Evolutionary conservation across 352 stramenopile genomes (phyloP).

Genomic region (Saprolegnia parasitica): DNA sequence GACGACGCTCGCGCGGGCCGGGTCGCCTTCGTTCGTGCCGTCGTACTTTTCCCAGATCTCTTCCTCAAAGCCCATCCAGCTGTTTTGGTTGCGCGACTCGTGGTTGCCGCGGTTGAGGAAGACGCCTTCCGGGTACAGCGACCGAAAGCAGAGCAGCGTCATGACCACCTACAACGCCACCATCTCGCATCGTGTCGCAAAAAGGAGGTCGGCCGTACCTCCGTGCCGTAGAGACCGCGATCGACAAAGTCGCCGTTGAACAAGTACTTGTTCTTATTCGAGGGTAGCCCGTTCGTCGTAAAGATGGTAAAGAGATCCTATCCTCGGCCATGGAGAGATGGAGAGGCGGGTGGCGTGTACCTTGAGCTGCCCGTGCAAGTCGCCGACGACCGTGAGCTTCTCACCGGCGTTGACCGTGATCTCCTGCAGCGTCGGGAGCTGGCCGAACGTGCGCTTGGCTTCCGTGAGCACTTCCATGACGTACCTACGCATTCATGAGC

Average conservation of each 20-base stretch:
- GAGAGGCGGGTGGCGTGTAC: too few relatives aligned
- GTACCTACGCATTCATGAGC: slow-evolving; percentile 38
- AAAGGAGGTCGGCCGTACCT: slow-evolving; percentile 42
- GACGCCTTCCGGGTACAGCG: slow-evolving; percentile 80
- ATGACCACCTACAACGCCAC: slow-evolving; percentile 42
- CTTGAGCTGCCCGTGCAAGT: slow-evolving; percentile 91
- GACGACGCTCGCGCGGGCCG: slow-evolving; percentile 25
- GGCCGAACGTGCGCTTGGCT: slow-evolving; percentile 51
- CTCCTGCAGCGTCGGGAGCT: slow-evolving; percentile 80
- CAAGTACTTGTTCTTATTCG: slow-evolving; percentile 89
- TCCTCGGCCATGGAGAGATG: too few relatives aligned
- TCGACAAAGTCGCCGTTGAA: slow-evolving; percentile 98
- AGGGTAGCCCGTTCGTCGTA: slow-evolving; percentile 88
- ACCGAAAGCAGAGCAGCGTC: slow-evolving; percentile 66
- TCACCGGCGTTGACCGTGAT: slow-evolving; percentile 77
- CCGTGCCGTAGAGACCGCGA: slow-evolving; percentile 82
- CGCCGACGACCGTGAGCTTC: slow-evolving; percentile 90
- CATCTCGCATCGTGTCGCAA: not conserved
- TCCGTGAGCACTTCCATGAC: slow-evolving; percentile 81
- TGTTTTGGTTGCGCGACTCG: slow-evolving; percentile 92
- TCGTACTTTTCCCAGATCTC: slow-evolving; percentile 84
- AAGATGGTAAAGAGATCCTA: slow-evolving; percentile 95
- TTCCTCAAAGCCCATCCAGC: slow-evolving; percentile 91
- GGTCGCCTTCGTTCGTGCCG: slow-evolving; percentile 31
- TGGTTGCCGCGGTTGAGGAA: slow-evolving; percentile 95